Base-by-base conservation (phyloP, 192 early-diverging fungal species). In the Coemansia sp. region DNA sequence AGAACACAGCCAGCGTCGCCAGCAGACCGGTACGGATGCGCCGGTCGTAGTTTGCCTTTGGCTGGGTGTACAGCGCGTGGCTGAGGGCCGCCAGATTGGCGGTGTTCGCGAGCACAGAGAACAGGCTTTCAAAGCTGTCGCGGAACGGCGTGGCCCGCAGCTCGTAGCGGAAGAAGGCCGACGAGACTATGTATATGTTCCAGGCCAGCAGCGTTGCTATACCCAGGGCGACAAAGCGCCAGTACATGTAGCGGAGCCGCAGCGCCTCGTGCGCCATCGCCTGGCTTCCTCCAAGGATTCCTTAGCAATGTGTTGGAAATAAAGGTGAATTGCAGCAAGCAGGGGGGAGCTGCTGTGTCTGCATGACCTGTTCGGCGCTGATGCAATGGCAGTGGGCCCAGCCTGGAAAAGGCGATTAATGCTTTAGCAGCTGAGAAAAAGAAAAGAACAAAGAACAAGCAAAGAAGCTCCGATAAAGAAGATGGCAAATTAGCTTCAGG, bases 131-230 rank as follows among this genome's bases (percentile, higher is more conserved):
- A 74, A 93, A 93, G 69, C 79, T 89, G 69, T 88, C 70, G 18
- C 76, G 76, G 62, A 88, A 90, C 1, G 81, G 80, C 24, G 90
- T 89, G 49, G 79, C 82, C 41, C 72, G 51, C 64, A 92, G 87
- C 65, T 72, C 72, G 43, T 76, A 69, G 14, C 85, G 82, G 72
- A 93, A 93, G 69, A 88, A 93, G 45, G 86, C 89, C 0, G 90
- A 86, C 6, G 91, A 89, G 4, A 88, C 89, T 46, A 92, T 93
- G 46, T 88, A 92, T 9, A 88, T 88, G 80, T 93, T 93, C 92
- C 92, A 93, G 56, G 89, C 88, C 60, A 92, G 64, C 23, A 93
- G 83, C 80, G 90, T 87, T 11, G 92, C 86, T 21, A 89, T 66
- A 36, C 92, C 92, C 56, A 91, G 89, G 11, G 88, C 66, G 66